phyloP scores from a whole-genome alignment of 2,329 filamentous ascomycete species.

The Penicillium sp. region DNA sequence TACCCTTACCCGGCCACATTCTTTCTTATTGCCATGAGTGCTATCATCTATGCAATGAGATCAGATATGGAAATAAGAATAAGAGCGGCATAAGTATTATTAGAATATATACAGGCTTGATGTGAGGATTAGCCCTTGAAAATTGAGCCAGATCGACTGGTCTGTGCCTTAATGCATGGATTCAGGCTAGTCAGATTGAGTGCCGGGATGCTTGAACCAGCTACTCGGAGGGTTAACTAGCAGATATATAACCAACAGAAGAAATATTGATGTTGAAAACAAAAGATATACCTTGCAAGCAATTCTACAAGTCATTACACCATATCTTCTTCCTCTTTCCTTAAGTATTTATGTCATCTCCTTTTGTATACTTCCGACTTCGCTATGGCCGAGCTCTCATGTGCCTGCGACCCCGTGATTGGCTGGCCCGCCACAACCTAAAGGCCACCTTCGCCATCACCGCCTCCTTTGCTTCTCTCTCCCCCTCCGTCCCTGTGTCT shows the following conservation, averaged over 20 bases:
- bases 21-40: not conserved
- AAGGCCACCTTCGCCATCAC: slow-evolving; percentile 49
- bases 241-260: not conserved
- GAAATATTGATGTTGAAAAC: not conserved
- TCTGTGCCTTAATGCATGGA: not conserved
- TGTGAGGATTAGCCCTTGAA: not conserved
- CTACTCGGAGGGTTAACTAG: not conserved
- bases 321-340: not conserved
- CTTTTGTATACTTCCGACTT: slow-evolving; percentile 6
- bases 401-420: slow-evolving; percentile 39
- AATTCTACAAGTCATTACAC: not conserved
- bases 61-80: not conserved
- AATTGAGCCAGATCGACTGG: not conserved
- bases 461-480: slow-evolving; percentile 30
- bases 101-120: not conserved
- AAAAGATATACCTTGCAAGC: not conserved
- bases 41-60: too few species aligned
- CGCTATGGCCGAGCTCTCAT: slow-evolving; percentile 14
- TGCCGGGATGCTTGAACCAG: not conserved
- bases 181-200: not conserved
- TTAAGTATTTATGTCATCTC: too few species aligned
- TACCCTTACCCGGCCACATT: slow-evolving; percentile 10
- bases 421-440: slow-evolving; percentile 39
- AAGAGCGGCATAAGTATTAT: not conserved
- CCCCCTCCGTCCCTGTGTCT: slow-evolving; percentile 17